These are phyloP conservation scores for Sanghuangporus weigelae DNA, from an alignment of 1,284 basidiomycete species.

Conservation along the genomic window DNA sequence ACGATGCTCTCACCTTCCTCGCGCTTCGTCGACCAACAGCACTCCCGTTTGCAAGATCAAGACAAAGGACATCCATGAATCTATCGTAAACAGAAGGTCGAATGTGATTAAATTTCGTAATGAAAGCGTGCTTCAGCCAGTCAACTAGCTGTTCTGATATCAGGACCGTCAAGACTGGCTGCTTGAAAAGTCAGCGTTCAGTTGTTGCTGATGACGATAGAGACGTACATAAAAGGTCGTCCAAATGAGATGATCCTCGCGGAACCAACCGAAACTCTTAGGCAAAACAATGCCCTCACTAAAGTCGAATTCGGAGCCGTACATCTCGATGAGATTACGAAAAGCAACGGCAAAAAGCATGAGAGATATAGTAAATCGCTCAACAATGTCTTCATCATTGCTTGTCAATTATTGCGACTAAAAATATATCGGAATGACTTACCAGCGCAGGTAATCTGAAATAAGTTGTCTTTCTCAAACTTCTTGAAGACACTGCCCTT, in stretches of 20 bases:
- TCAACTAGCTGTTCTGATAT: constrained; percentile 93
- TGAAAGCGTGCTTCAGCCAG: constrained; percentile 99
- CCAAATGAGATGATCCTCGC: constrained; percentile 70
- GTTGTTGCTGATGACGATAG: background rate
- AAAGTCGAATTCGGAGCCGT: constrained; percentile 82
- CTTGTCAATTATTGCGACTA: background rate
- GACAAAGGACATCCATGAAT: constrained; percentile 94
- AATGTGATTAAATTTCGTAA: constrained; percentile 97
- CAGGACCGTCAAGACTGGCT: constrained; percentile 92
- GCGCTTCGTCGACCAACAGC: constrained; percentile 60
- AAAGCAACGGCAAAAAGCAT: constrained; percentile 93
- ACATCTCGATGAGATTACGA: constrained; percentile 93
- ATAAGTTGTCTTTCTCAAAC: constrained; percentile 99
- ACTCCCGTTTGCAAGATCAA: constrained; percentile 85
- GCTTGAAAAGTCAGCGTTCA: background rate
- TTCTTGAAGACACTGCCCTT: constrained; percentile 99
- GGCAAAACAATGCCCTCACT: constrained; percentile 68
- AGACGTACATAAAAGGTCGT: constrained; percentile 83
- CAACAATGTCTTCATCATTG: constrained; percentile 79
- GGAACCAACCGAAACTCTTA: constrained; percentile 81
- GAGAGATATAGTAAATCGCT: constrained; percentile 89
- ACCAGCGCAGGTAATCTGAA: constrained; percentile 98
- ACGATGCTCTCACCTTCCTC: constrained; percentile 50
- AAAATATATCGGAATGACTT: constrained; percentile 18
- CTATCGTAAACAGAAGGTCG: constrained; percentile 93